Percentiles rank a stretch among this genome's conserved stretches.
These are phyloP conservation scores for Penicillium sp. DNA, from an alignment of 2,329 filamentous ascomycete genomes.

Conservation along the genomic window DNA sequence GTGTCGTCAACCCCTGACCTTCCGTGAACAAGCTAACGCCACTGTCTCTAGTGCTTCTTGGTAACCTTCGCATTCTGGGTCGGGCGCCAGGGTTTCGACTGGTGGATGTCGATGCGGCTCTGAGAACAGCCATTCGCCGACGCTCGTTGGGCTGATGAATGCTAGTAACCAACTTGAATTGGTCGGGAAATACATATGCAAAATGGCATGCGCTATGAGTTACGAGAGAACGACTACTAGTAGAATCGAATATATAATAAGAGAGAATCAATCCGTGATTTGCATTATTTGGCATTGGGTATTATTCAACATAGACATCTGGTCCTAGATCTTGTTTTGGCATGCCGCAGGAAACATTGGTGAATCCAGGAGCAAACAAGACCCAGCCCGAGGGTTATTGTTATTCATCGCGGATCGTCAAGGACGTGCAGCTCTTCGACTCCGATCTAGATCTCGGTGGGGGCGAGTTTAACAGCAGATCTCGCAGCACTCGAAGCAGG, in stretches of 20 bases:
- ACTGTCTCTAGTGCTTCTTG: slow-evolving; percentile 25
- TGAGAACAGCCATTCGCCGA: slow-evolving; percentile 25
- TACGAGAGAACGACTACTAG: no score
- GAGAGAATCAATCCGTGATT: slow-evolving; percentile 13
- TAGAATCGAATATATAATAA: not conserved
- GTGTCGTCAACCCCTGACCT: slow-evolving; percentile 5
- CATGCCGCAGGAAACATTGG: slow-evolving; percentile 1
- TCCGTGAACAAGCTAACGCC: not conserved
- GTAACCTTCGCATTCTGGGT: slow-evolving; percentile 36
- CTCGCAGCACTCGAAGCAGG: slow-evolving; percentile 40
- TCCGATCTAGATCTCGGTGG: not conserved
- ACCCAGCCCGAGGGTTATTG: not conserved
- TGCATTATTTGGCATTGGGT: slow-evolving; percentile 20
- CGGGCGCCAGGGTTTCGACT: slow-evolving; percentile 41
- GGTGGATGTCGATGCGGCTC: slow-evolving; percentile 36
- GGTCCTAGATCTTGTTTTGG: not conserved
- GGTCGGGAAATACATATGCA: not conserved
- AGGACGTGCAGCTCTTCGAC: not conserved
- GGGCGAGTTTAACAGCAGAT: slow-evolving; percentile 35
- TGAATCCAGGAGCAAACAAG: not conserved
- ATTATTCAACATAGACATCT: slow-evolving; percentile 19
- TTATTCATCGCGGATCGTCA: slow-evolving; percentile 3
- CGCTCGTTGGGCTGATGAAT: slow-evolving; percentile 13
- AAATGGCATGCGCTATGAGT: not conserved
- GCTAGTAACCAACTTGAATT: no score